phyloP scores from a whole-genome alignment of 163 green algal species.

The Coccomyxa subellipsoidea region DNA sequence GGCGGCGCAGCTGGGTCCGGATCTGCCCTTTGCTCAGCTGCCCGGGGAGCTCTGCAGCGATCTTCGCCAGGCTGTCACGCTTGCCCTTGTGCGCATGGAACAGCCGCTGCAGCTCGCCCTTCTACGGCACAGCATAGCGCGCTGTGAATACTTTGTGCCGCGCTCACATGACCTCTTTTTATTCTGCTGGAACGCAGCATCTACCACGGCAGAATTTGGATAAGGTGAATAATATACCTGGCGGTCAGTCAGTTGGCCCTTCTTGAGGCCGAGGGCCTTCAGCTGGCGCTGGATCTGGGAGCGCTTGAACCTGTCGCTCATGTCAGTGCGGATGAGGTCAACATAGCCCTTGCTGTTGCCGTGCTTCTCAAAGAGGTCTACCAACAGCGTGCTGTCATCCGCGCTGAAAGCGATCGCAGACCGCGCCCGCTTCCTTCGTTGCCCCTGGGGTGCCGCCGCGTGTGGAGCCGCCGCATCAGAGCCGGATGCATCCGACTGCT shows the following conservation, averaged over 20 bases:
- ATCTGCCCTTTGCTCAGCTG: background rate
- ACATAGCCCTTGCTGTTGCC: conserved; percentile 22
- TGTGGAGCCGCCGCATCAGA: background rate
- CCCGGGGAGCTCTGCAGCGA: background rate
- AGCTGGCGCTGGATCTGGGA: conserved; percentile 40
- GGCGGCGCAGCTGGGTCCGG: background rate
- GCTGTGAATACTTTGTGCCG: background rate
- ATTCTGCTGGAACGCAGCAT: too few species aligned
- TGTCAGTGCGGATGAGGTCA: conserved; percentile 23
- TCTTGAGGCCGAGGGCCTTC: conserved; percentile 43
- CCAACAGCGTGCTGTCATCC: background rate
- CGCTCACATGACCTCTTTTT: too few species aligned
- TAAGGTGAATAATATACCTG: too few species aligned
- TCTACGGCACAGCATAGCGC: background rate
- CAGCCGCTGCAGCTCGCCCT: background rate
- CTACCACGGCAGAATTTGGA: too few species aligned
- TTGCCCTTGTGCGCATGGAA: background rate
- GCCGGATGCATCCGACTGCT: background rate
- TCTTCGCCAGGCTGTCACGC: background rate
- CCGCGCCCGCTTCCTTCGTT: background rate
- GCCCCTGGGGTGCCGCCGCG: background rate
- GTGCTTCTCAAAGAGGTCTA: conserved; percentile 21
- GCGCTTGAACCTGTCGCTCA: conserved; percentile 34
- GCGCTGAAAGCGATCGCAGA: background rate
- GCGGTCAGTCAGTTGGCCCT: conserved; percentile 44